Base-by-base conservation (phyloP, 2,329 filamentous ascomycete species). In the Davidsoniella eucalypti region DNA sequence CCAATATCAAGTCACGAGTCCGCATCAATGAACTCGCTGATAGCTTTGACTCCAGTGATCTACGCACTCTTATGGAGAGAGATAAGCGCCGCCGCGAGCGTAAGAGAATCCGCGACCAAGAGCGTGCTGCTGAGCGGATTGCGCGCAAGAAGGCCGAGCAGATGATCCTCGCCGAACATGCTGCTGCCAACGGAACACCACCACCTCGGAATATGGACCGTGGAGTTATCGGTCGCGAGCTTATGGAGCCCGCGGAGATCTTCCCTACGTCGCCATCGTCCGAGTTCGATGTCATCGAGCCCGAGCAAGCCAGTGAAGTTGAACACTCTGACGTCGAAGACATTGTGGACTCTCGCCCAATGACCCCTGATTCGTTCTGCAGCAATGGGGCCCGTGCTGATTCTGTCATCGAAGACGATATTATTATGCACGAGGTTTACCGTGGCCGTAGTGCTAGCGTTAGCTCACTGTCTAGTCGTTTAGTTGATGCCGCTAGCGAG, bases 31-130 rank as follows among this genome's bases (percentile, higher is more conserved):
- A 84, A 64, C 65, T 96, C 42, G 92, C 87, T 18, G 84, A 96
- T 60, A 82, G 85, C 53, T 71, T 98, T 50, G 86, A 87, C 64
- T 84, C 92, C 3, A 78, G 82, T 48, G 88, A 87, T 57, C 64
- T 98, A 38, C 76, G 90, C 52, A 84, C 94, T 61, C 70, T 96
- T 26, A 82, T 98, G 76, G 92, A 98, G 58, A 73, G 92, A 53
- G 92, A 98, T 60, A 74, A 81, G 56, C 77, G 88, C 58, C 76
- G 92, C 52, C 78, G 75, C 56, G 85, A 94, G 56, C 78, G 79
- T 61, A 88, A 84, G 64, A 76, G 73, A 49, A 69, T 75, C 52
- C 72, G 72, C 37, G 82, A 90, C 18, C 76, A 79, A 55, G 78
- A 86, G 54, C 77, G 73, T 55, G 65, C 80, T 21, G 78, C 83